Evolutionary conservation across 306 rosid species (phyloP).

Genomic region (Cucurbita moschata): DNA sequence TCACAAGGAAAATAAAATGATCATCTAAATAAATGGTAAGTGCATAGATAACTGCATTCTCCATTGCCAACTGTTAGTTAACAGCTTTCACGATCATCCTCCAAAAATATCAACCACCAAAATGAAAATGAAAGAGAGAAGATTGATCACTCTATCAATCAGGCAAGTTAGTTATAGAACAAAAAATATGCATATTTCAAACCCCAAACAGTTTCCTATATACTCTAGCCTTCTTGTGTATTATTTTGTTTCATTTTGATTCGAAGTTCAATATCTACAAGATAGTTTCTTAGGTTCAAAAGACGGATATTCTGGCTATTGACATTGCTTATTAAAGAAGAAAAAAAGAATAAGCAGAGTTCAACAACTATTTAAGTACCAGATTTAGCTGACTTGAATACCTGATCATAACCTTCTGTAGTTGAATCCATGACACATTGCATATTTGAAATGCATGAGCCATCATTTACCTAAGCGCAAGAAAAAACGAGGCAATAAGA

Average conservation of each 20-base stretch:
- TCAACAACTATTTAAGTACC: not conserved
- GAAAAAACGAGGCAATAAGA: not conserved
- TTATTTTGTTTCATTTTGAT: not conserved
- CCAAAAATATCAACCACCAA: not conserved
- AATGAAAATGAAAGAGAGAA: not conserved
- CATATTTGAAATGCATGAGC: conserved; percentile 90
- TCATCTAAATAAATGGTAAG: not conserved
- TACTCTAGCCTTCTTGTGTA: not conserved
- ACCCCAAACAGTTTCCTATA: not conserved
- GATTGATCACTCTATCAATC: not conserved
- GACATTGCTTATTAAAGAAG: not conserved
- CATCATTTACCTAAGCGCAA: conserved; percentile 60
- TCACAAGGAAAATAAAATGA: not conserved
- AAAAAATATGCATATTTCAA: not conserved
- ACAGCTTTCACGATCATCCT: not conserved
- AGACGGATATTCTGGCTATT: not conserved
- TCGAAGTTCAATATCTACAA: not conserved
- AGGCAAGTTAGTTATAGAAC: not conserved
- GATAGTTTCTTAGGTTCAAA: not conserved
- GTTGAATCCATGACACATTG: conserved; percentile 66
- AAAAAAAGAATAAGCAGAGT: not conserved
- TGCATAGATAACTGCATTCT: not conserved
- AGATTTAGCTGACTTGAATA: conserved; percentile 7
- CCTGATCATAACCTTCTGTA: conserved; percentile 78
- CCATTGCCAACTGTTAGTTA: not conserved